These are phyloP conservation scores for Periconia sp. DNA, from an alignment of 2,329 filamentous ascomycete species.

Conservation along the genomic window DNA sequence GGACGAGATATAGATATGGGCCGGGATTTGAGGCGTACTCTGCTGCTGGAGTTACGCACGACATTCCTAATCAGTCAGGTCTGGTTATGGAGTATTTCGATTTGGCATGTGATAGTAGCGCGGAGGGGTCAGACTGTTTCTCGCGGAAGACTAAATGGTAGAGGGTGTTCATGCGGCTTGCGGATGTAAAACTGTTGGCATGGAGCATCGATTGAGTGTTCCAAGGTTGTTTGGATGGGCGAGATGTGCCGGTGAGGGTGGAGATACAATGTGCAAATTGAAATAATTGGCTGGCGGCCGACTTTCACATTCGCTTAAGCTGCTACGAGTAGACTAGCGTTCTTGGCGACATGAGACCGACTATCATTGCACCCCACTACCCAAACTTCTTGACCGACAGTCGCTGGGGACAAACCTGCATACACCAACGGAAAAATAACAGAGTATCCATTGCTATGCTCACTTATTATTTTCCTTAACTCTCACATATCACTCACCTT, in stretches of 20 bases:
- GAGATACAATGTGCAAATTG: too few species aligned
- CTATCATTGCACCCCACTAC: neutral
- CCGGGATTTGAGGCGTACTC: constrained; percentile 36
- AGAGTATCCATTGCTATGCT: neutral
- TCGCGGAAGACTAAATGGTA: neutral
- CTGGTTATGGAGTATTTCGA: constrained; percentile 38
- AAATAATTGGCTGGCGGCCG: neutral
- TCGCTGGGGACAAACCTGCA: neutral
- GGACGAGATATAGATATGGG: constrained; percentile 33
- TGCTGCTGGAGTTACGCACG: constrained; percentile 29
- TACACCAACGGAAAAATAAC: neutral
- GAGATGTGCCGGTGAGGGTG: too few species aligned
- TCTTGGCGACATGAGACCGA: neutral
- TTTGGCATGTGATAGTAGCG: constrained; percentile 12
- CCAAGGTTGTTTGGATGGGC: too few species aligned
- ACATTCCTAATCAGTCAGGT: constrained; percentile 36
- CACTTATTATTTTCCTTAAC: neutral
- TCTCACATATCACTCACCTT: neutral
- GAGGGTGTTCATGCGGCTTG: too few species aligned
- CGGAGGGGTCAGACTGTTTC: constrained; percentile 1
- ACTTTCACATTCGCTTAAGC: neutral
- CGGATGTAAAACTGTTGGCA: too few species aligned
- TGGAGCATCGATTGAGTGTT: too few species aligned
- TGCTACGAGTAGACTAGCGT: neutral
- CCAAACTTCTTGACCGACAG: neutral